phyloP scores from a whole-genome alignment of 83 land plant genomes.

The Picea abies region DNA sequence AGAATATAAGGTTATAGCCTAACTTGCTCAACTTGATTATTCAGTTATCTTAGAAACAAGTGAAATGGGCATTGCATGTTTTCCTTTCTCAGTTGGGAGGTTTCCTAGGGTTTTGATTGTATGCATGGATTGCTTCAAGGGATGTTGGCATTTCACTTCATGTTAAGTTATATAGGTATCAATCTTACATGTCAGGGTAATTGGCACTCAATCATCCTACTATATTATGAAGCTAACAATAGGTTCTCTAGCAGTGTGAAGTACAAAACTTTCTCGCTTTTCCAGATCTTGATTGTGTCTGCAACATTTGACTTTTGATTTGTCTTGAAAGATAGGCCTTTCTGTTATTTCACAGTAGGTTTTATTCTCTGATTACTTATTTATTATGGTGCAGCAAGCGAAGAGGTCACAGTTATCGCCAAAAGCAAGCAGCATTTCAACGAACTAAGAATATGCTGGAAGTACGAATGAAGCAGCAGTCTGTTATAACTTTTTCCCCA shows the following conservation, averaged over 20 bases:
- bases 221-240: neutral
- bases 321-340: neutral
- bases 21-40: too few species aligned
- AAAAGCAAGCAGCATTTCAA: conserved; percentile 47
- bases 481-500: neutral
- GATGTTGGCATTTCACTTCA: neutral
- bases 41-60: too few species aligned
- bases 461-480: conserved; percentile 24
- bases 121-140: neutral
- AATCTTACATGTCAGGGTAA: neutral
- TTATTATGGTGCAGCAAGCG: conserved; percentile 43
- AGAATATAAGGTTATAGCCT: too few species aligned
- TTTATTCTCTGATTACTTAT: conserved; percentile 1
- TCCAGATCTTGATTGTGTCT: neutral
- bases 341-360: neutral
- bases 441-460: conserved; percentile 45
- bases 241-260: neutral
- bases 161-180: neutral
- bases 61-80: neutral
- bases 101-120: neutral
- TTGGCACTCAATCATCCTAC: conserved; percentile 3
- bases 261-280: neutral
- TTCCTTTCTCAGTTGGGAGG: neutral
- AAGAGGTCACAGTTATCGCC: conserved; percentile 42
- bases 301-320: neutral